Percentiles rank a stretch among this genome's conserved stretches.
Evolutionary conservation across 1,284 basidiomycete species (phyloP).

Genomic region (Leccinum huronense): DNA sequence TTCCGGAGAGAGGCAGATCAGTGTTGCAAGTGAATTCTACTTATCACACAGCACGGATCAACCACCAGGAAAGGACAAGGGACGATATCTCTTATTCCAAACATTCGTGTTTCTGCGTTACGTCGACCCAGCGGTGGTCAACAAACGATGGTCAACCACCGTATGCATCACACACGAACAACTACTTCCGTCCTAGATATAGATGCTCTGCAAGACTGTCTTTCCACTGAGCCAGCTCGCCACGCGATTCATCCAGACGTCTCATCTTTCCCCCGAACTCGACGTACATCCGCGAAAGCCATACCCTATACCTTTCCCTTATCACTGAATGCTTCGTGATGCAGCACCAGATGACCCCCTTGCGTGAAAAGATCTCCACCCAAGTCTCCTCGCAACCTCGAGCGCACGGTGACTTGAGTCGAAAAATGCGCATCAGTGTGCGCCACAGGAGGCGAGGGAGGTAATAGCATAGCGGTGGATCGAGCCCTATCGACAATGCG

Average conservation of each 20-base stretch:
- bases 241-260: slow-evolving; percentile 45
- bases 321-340: slow-evolving; percentile 42
- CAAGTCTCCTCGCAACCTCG: slow-evolving; percentile 52
- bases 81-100: too few species aligned
- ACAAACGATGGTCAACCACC: neutral
- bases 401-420: slow-evolving; percentile 43
- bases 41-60: too few species aligned
- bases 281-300: slow-evolving; percentile 31
- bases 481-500: slow-evolving; percentile 48
- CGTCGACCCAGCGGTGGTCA: neutral
- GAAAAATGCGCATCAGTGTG: slow-evolving; percentile 50
- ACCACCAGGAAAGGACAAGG: too few species aligned
- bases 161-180: neutral
- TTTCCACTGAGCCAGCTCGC: slow-evolving; percentile 31
- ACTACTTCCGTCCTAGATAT: slow-evolving; percentile 13
- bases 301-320: slow-evolving; percentile 29
- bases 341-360: slow-evolving; percentile 61
- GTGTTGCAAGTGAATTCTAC: too few species aligned
- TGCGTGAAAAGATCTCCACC: slow-evolving; percentile 44
- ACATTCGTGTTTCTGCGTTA: too few species aligned
- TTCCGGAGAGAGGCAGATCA: too few species aligned
- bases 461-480: slow-evolving; percentile 59
- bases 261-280: slow-evolving; percentile 41
- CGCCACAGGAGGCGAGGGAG: slow-evolving; percentile 54
- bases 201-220: slow-evolving; percentile 14